Percentiles rank a stretch among this genome's conserved stretches.
phyloP scores from a whole-genome alignment of 805 yeast species.

The Monosporozyma aerobia region DNA sequence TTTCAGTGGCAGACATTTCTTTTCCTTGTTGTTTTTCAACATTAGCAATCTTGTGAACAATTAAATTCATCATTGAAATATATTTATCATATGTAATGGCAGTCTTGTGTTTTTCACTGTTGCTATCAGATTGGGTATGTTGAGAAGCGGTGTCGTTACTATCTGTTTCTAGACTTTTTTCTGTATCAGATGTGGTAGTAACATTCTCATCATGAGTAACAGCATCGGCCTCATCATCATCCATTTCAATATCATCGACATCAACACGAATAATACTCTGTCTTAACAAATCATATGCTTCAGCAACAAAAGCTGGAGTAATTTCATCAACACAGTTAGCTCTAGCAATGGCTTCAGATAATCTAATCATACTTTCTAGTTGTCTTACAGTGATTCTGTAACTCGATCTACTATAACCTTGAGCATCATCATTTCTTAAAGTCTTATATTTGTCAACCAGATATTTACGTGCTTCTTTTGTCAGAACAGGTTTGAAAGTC shows the following conservation, averaged over 20 bases:
- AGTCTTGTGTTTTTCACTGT: constrained; percentile 30
- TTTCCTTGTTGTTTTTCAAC: constrained; percentile 42
- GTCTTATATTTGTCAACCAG: constrained; percentile 76
- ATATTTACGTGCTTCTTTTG: constrained; percentile 67
- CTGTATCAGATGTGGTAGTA: constrained; percentile 9
- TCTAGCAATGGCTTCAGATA: constrained; percentile 92
- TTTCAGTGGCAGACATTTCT: constrained; percentile 58
- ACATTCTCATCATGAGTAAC: constrained; percentile 14
- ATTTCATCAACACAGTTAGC: constrained; percentile 91
- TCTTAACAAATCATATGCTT: constrained; percentile 81
- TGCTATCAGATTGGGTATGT: background rate
- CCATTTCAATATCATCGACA: constrained; percentile 82
- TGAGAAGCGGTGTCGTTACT: constrained; percentile 27
- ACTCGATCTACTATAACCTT: constrained; percentile 67
- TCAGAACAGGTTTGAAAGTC: constrained; percentile 85
- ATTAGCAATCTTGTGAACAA: constrained; percentile 58
- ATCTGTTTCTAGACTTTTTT: background rate
- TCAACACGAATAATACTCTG: constrained; percentile 92
- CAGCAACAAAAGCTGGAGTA: constrained; percentile 78
- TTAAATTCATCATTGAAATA: constrained; percentile 69
- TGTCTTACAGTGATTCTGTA: constrained; percentile 96
- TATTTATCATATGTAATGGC: constrained; percentile 79
- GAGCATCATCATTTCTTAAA: constrained; percentile 82
- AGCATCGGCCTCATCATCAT: constrained; percentile 45
- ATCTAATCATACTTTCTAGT: constrained; percentile 84